These are phyloP conservation scores for Fusarium sp. DNA, from an alignment of 2,329 filamentous ascomycete species.

Conservation along the genomic window DNA sequence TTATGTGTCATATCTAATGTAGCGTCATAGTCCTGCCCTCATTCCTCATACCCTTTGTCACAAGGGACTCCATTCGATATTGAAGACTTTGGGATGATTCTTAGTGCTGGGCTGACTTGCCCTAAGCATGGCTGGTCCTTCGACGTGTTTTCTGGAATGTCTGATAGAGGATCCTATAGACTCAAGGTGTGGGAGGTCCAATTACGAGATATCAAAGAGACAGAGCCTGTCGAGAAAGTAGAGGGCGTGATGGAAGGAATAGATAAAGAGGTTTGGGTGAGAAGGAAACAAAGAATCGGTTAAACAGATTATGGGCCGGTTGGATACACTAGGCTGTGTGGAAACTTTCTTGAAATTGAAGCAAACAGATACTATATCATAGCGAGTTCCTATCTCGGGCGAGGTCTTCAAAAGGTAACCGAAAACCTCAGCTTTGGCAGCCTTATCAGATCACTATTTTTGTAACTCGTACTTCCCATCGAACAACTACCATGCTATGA, in stretches of 20 bases:
- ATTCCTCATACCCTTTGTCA: slow-evolving; percentile 74
- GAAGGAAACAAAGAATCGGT: slow-evolving; percentile 55
- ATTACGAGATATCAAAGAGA: slow-evolving; percentile 50
- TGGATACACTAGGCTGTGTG: not conserved
- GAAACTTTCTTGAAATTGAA: not conserved
- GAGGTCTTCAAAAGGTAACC: not conserved
- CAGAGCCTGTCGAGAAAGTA: not conserved
- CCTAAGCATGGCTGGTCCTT: slow-evolving; percentile 80
- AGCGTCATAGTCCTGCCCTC: slow-evolving; percentile 69
- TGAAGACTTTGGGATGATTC: slow-evolving; percentile 75
- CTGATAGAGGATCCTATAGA: slow-evolving; percentile 71
- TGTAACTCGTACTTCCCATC: not conserved
- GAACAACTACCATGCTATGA: not conserved
- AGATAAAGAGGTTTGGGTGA: slow-evolving; percentile 57
- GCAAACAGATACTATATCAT: not conserved
- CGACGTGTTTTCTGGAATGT: slow-evolving; percentile 72
- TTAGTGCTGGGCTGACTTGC: slow-evolving; percentile 73
- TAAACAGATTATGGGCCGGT: slow-evolving; percentile 1
- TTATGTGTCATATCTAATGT: not conserved
- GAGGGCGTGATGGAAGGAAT: not conserved
- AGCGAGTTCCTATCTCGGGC: not conserved
- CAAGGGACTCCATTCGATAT: slow-evolving; percentile 75
- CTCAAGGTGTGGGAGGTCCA: slow-evolving; percentile 74
- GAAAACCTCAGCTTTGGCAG: not conserved
- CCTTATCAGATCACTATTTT: not conserved